phyloP scores from a whole-genome alignment of 225 moss, liverwort and hornwort species.

The Ulota crispa region DNA sequence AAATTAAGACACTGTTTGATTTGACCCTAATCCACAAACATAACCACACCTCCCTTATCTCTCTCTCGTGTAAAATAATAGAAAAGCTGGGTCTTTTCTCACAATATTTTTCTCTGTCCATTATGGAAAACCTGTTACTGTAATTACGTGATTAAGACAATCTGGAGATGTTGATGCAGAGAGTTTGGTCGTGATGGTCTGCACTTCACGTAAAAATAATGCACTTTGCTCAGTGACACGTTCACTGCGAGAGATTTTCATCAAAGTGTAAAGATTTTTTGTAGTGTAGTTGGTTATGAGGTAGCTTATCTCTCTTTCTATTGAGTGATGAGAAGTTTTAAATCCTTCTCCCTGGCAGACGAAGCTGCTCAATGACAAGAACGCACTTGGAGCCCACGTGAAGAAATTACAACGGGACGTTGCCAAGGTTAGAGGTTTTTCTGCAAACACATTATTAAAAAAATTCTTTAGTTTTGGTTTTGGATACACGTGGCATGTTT shows the following conservation, averaged over 20 bases:
- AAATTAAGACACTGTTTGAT: too few relatives aligned
- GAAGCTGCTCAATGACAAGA: conserved; percentile 77
- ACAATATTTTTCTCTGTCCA: too few relatives aligned
- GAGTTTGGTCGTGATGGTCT: background rate
- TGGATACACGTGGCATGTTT: too few relatives aligned
- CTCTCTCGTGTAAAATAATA: too few relatives aligned
- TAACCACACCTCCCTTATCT: too few relatives aligned
- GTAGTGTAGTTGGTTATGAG: background rate
- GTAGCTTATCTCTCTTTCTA: background rate
- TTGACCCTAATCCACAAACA: too few relatives aligned
- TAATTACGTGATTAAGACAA: too few relatives aligned
- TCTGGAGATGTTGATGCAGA: too few relatives aligned
- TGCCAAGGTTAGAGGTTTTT: conserved; percentile 57
- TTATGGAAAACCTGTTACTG: too few relatives aligned
- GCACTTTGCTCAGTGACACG: background rate
- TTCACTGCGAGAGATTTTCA: background rate
- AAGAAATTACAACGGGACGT: conserved; percentile 88
- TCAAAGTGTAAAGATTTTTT: background rate
- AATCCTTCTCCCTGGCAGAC: conserved; percentile 38
- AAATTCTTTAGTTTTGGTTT: too few relatives aligned
- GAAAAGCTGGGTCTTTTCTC: too few relatives aligned
- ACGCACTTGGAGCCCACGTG: conserved; percentile 57
- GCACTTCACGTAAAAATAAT: background rate
- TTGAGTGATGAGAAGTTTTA: background rate
- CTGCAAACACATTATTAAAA: background rate